Percentiles rank a stretch among this genome's conserved stretches.
Evolutionary conservation across 169 alveolate species (phyloP).

Genomic region (Theileria parva): DNA sequence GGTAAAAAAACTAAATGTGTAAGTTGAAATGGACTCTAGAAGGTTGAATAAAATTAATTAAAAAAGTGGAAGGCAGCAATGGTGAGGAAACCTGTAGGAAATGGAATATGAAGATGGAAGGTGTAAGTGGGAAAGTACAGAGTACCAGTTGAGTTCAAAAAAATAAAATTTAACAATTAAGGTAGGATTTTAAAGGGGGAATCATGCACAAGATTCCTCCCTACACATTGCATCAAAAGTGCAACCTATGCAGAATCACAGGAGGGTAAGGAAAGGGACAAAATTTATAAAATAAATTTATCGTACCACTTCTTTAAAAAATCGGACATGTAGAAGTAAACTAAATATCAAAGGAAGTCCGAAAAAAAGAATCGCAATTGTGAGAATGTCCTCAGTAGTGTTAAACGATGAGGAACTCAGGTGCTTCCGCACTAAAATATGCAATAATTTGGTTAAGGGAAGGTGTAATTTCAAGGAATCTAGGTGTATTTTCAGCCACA

Average conservation of each 20-base stretch:
- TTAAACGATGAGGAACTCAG: constrained; percentile 80
- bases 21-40: background rate
- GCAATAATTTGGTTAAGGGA: constrained; percentile 73
- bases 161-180: background rate
- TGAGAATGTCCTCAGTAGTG: constrained; percentile 42
- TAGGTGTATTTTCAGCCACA: constrained; percentile 85
- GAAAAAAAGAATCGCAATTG: background rate
- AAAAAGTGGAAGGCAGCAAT: background rate
- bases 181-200: background rate
- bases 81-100: background rate
- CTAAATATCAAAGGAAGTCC: background rate
- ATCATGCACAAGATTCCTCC: constrained; percentile 11
- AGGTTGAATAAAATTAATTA: background rate
- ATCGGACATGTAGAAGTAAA: background rate
- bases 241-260: constrained; percentile 24
- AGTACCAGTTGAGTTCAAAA: background rate
- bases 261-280: background rate
- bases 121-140: background rate
- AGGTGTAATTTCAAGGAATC: constrained; percentile 76
- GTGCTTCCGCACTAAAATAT: constrained; percentile 84
- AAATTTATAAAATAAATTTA: background rate
- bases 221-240: constrained; percentile 29
- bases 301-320: background rate
- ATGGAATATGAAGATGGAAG: background rate
- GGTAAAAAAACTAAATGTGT: background rate